phyloP scores from a whole-genome alignment of 1,284 basidiomycete species.

The Cryptococcus sp. region DNA sequence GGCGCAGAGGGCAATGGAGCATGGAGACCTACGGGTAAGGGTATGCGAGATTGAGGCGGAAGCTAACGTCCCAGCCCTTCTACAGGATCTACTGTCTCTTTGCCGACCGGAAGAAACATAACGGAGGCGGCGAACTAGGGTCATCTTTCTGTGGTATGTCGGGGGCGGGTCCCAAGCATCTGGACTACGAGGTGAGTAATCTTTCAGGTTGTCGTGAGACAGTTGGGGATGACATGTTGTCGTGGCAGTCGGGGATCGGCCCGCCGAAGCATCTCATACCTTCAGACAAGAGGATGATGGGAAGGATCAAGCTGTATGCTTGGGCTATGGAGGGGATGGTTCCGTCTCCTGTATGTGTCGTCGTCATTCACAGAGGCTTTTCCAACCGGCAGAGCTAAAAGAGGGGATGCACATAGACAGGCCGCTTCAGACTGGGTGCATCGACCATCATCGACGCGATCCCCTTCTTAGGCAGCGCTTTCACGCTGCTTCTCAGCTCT shows the following conservation, averaged over 20 bases:
- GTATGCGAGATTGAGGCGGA: not conserved
- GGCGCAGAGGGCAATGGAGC: conserved; percentile 4
- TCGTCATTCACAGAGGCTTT: not conserved
- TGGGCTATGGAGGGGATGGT: conserved; percentile 14
- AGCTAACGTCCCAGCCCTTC: not conserved
- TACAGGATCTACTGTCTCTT: conserved; percentile 10
- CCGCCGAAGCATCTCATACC: not conserved
- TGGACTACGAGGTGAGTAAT: conserved; percentile 10
- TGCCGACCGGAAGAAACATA: conserved; percentile 3
- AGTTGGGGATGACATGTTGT: not conserved
- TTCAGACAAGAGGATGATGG: conserved; percentile 1
- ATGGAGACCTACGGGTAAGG: conserved; percentile 12
- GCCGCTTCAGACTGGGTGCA: conserved; percentile 3
- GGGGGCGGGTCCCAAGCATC: conserved; percentile 2
- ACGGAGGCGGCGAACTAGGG: not conserved
- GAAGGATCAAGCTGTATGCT: conserved; percentile 7
- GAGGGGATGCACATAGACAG: not conserved
- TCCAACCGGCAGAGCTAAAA: not conserved
- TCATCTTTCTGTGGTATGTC: not conserved
- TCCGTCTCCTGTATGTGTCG: conserved; percentile 11
- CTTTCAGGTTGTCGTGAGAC: not conserved
- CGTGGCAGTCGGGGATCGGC: not conserved
- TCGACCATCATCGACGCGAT: not conserved
- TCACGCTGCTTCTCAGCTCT: conserved; percentile 1
- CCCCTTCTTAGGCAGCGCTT: conserved; percentile 2